phyloP scores from a whole-genome alignment of 768 basidiomycete genomes.

The Russula brevipes region DNA sequence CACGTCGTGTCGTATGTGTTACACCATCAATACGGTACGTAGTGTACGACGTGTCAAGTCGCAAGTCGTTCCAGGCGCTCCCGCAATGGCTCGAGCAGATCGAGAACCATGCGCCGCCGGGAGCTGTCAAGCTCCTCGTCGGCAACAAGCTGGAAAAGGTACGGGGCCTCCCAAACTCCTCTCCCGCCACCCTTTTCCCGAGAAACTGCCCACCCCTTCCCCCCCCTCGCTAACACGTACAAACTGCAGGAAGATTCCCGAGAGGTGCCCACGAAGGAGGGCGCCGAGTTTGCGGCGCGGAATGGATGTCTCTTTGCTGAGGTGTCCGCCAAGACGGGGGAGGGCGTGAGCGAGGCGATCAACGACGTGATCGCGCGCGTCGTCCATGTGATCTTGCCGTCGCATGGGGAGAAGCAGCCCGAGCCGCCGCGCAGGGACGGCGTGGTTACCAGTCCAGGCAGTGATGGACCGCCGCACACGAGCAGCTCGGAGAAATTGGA shows the following conservation, averaged over 20 bases:
- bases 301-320: conserved; percentile 88
- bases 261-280: conserved; percentile 77
- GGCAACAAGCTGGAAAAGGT: conserved; percentile 84
- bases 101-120: conserved; percentile 84
- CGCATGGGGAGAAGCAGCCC: conserved; percentile 39
- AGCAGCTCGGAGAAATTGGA: too few species aligned
- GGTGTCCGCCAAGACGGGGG: conserved; percentile 86
- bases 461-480: too few species aligned
- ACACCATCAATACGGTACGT: too few species aligned
- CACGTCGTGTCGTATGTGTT: too few species aligned
- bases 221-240: too few species aligned
- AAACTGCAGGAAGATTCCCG: conserved; percentile 74
- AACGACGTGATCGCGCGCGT: conserved; percentile 76
- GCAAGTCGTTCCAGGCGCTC: too few species aligned
- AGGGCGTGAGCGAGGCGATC: conserved; percentile 75
- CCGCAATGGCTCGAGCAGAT: conserved; percentile 89
- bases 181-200: too few species aligned
- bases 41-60: conserved; percentile 62
- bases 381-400: conserved; percentile 75
- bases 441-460: too few species aligned
- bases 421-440: too few species aligned
- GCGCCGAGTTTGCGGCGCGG: conserved; percentile 68
- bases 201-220: too few species aligned
- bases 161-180: too few species aligned
- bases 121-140: conserved; percentile 90